Evolutionary conservation across 148 eudicot species (phyloP), one percentile per base, ranked within the genome.

Genomic region (Gaultheria prostrata): DNA sequence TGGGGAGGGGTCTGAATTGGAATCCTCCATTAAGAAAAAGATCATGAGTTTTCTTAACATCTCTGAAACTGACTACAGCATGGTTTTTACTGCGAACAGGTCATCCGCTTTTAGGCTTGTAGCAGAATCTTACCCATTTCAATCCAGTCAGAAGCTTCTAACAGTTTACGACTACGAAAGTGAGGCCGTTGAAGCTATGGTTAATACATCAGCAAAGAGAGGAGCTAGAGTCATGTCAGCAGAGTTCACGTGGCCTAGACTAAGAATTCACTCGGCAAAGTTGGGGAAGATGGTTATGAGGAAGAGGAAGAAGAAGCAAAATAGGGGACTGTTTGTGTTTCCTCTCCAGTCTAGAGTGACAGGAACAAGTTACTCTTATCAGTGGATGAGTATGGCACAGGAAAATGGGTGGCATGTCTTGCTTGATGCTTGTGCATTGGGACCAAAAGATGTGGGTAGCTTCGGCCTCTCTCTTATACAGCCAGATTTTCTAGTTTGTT

Each of bases 371-470:
- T 95, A 97, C 80, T 97, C 99, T n/a, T 94, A 93, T 76, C 98
- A 95, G 48, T 97, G 99, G 99, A 97, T 97, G 98, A 92, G 86
- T 45, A 78, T 87, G 80, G 99, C 99, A 14, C 98, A 93, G 75
- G 98, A 95, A 67, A 85, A 97, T 82, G 97, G 97, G 49, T 97
- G 99, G 99, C 98, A 97, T 83, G 93, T 97, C 77, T 82, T 97
- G 89, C 91, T 97, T 33, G 99, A 97, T 82, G 94, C 96, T 43
- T 95, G 98, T 75, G 95, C 99, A 30, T 88, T 97, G 39, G 95
- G 98, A n/a, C 98, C 99, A 6, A 97, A 97, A 80, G 99, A 95
- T 83, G 93, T 97, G 98, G 92, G 91, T 69, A 95, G 98, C 82
- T 92, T 97, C 21, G 99, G 98, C 28, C 90, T 95, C 46, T 95